Base-by-base conservation (phyloP, 1,139 yeast species). In the Diutina siamensis region DNA sequence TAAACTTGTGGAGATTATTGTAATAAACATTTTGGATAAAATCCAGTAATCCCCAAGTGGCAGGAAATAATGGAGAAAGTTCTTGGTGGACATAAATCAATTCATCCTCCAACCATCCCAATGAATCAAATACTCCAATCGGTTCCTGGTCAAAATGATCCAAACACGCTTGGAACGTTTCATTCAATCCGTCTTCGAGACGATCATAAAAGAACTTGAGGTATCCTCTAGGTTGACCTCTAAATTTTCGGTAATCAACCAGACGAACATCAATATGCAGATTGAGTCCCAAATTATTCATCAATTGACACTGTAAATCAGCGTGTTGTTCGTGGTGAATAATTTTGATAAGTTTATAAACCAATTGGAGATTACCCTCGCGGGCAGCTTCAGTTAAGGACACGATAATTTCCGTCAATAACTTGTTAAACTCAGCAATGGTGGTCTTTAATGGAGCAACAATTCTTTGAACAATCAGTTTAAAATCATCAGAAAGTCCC, bases 51-150 rank as follows among this genome's bases (percentile, higher is more conserved):
- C 78, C 72, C 97, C 97, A 92, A 48, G 74, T 68, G 10, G 54
- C 51, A 0, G 85, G 82, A 28, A 94, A 88, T 46, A 81, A 70
- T n/a, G 67, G 68, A 2, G 71, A 62, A 44, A 87, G 64, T 20
- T 77, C 78, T 35, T 74, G 74, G 47, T 76, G 73, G 1, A 83
- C 86, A 49, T 81, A 73, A 31, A 72, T 63, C 49, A 92, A 64
- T 55, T 92, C 97, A 51, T 83, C 82, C 58, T 83, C 88, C 18
- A 89, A 74, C 94, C 97, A 89, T 48, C 80, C 82, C 46, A 89
- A 65, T 51, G 83, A 80, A 38, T 82, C 83, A 50, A 83, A 71
- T 2, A 89, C 78, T 19, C 70, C 72, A 60, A 78, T 76, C 41
- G 68, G 69, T 48, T 74, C 78, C 12, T 73, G 66, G 2, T 65